Evolutionary conservation across 345 rosid genomes (phyloP).

Genomic region (Linum lewisii): DNA sequence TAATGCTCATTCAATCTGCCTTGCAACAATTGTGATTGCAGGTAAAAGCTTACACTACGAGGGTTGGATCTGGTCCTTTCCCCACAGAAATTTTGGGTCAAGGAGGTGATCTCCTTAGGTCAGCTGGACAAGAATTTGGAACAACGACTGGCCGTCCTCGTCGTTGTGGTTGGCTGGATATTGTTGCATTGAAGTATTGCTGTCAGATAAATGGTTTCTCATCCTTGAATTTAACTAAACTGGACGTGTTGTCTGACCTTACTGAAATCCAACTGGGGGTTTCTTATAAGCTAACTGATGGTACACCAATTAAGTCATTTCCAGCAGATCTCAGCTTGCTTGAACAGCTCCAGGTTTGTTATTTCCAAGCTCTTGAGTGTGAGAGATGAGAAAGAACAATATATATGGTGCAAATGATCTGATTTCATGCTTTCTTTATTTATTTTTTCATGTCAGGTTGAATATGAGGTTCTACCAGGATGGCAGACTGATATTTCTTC

Average conservation of each 20-base stretch:
- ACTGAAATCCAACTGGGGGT: conserved; percentile 77
- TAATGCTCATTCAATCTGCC: neutral
- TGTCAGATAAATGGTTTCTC: conserved; percentile 92
- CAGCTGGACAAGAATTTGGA: conserved; percentile 92
- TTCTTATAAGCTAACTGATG: conserved; percentile 55
- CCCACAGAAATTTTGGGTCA: conserved; percentile 84
- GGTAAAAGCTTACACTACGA: conserved; percentile 98
- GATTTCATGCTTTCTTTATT: neutral
- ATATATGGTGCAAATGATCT: neutral
- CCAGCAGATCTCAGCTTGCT: conserved; percentile 78
- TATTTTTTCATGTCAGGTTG: conserved; percentile 38
- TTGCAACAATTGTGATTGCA: conserved; percentile 15
- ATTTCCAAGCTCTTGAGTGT: neutral
- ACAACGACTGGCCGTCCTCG: conserved; percentile 99
- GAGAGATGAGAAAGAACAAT: neutral
- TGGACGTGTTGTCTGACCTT: conserved; percentile 85
- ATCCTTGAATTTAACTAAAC: conserved; percentile 87
- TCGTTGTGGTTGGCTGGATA: conserved; percentile 98
- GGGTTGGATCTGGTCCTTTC: conserved; percentile 99
- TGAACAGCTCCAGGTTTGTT: conserved; percentile 48
- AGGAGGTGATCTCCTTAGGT: conserved; percentile 83
- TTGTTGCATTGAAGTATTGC: conserved; percentile 76
- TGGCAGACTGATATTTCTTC: conserved; percentile 83
- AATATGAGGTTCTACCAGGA: conserved; percentile 85
- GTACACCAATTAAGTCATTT: conserved; percentile 72